Base-by-base conservation (phyloP, 1,284 basidiomycete genomes). In the Apiotrichum akiyoshidainum region DNA sequence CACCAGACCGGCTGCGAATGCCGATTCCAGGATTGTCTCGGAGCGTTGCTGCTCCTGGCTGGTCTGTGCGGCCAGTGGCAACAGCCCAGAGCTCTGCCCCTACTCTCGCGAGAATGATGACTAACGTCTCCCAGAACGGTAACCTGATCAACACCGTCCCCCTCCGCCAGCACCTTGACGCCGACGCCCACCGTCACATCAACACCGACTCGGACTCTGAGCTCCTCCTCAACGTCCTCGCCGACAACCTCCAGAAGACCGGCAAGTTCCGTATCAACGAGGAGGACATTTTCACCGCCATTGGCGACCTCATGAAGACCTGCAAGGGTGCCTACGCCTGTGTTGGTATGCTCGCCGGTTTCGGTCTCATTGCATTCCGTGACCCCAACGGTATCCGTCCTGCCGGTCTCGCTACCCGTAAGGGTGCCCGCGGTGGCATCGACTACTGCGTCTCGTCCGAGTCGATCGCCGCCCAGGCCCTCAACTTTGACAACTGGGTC, bases 341-440 rank as follows among this genome's bases (percentile, higher is more conserved):
- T 74, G 88, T 94, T 21, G 93, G 90, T 31, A 97, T 99, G 95
- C 85, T 99, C 41, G 96, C 96, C 46, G 96, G 96, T 44, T 99
- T 99, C 77, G 96, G 96, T 8, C 89, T 99, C 67, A 94, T 99
- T 72, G 96, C 91, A 0, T 99, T 99, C 82, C 85, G 96, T 63
- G 96, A 99, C 77, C 96, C 95, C n/a, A 97, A 98, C 75, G 95
- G 95, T 57, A 98, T 99, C 67, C 85, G 95, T 40, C 96, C 95
- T 1, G 81, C 93, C 26, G 93, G 93, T 3, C 84, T 92, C 81
- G 92, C 85, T 6, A 83, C 83, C 19, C 83, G 91, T 56, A 59
- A 64, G 35, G 76, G 75, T 10, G 68, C 68, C 7, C 63, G 71
- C 37, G 77, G 78, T 9, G 88, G 88, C 6, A 81, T 78, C 49